Base-by-base conservation (phyloP, 768 basidiomycete genomes). In the Hericium alpestre region DNA sequence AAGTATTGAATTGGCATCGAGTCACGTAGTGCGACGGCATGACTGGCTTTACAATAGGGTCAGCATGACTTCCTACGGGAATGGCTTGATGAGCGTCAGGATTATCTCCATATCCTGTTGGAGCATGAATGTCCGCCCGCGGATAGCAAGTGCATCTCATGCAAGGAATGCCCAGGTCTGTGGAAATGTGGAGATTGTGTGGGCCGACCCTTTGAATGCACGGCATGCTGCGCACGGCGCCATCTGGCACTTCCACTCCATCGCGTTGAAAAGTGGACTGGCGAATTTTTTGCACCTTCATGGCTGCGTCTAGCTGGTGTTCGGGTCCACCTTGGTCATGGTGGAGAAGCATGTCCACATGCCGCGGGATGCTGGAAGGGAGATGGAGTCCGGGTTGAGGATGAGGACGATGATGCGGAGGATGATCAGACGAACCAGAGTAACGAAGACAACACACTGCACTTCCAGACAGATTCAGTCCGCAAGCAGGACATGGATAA, bases 181-280 rank as follows among this genome's bases (percentile, higher is more conserved):
- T 41, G 40, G 40, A 41, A n/a, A 41, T 41, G 40, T n/a, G n/a
- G n/a, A n/a, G 40, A 41, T n/a, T 41, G 40, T n/a, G 13, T 41
- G 12, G 40, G 40, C n/a, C 40, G n/a, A n/a, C 40, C 40, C n/a
- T 12, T 41, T n/a, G 40, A 41, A 41, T 55, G 47, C 46, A 48
- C 32, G 11, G 46, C 16, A 10, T 55, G 55, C 43, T 38, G 37
- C 46, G 10, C 16, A 48, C 23, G 22, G 2, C 38, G 43, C 12
- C 55, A 55, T 38, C 46, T 12, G 25, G 10, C 11, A 37, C 55
- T 37, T 16, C 55, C 55, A 13, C 48, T 55, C 47, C 55, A 55
- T 32, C 46, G 55, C 7, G 27, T 55, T 38, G 15, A 55, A 38
- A 47, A 37, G 16, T 55, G 55, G 55, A 38, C 18, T 6, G 46